Percentiles rank a stretch among this genome's conserved stretches.
Conservation (phyloP, 1,284 basidiomycete species). For the Tausonia pullulans region DNA sequence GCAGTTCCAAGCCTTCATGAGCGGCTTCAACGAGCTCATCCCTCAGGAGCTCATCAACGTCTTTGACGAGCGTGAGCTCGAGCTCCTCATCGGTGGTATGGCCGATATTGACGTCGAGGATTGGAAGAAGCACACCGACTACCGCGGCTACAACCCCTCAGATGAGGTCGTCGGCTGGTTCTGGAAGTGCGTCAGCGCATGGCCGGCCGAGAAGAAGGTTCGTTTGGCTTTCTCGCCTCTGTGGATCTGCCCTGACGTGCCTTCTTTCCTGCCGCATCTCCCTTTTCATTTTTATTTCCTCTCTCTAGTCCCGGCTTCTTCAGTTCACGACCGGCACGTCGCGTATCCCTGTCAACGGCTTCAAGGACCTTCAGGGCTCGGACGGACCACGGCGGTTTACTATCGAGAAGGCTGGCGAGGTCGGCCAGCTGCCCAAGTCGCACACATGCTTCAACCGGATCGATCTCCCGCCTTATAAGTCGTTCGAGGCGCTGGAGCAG, state of each 20-base stretch:
- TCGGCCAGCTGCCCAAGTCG: constrained; percentile 73
- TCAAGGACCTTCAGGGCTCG: constrained; percentile 96
- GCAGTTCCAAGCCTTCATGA: constrained; percentile 93
- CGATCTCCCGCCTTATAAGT: constrained; percentile 83
- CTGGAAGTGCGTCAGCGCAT: constrained; percentile 94
- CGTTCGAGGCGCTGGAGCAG: constrained; percentile 77
- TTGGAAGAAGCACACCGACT: constrained; percentile 52
- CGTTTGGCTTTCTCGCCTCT: constrained; percentile 5
- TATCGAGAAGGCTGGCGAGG: constrained; percentile 92
- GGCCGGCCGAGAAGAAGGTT: constrained; percentile 85
- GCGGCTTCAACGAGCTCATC: constrained; percentile 88
- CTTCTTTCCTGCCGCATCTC: neutral
- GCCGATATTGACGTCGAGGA: constrained; percentile 80
- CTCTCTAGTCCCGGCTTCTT: constrained; percentile 55
- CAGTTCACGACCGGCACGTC: constrained; percentile 98
- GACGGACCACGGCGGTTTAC: constrained; percentile 92
- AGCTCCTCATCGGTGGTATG: constrained; percentile 95
- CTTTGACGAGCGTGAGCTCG: constrained; percentile 95
- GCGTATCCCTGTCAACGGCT: constrained; percentile 94
- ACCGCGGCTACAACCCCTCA: constrained; percentile 51
- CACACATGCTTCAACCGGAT: constrained; percentile 76
- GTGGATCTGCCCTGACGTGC: neutral
- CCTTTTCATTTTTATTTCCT: neutral
- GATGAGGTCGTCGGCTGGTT: constrained; percentile 99
- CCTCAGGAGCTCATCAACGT: constrained; percentile 91